Conservation (phyloP, 768 basidiomycete genomes). For the Tulasnella sp. region DNA sequence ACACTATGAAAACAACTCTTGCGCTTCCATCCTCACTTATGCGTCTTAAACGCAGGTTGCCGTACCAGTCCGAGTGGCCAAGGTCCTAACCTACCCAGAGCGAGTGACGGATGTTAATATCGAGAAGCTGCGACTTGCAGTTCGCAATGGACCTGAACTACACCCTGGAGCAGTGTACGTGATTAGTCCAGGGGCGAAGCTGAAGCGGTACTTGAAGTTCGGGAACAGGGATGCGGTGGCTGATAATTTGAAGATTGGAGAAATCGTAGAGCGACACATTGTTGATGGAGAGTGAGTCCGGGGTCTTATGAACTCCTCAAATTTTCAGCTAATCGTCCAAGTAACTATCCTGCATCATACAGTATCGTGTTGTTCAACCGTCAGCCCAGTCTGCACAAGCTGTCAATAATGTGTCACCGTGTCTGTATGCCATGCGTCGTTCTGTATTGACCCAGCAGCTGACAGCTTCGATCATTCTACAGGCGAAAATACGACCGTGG, state of each 20-base stretch:
- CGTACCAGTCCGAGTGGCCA: slow-evolving; percentile 89
- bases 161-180: slow-evolving; percentile 97
- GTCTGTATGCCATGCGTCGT: slow-evolving; percentile 32
- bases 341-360: no score
- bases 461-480: neutral
- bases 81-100: slow-evolving; percentile 92
- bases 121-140: slow-evolving; percentile 55
- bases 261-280: slow-evolving; percentile 90
- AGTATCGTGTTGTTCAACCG: slow-evolving; percentile 93
- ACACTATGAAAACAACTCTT: neutral
- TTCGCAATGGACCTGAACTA: slow-evolving; percentile 78
- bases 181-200: slow-evolving; percentile 56
- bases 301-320: no score
- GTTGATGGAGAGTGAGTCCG: slow-evolving; percentile 68
- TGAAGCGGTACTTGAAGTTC: slow-evolving; percentile 85
- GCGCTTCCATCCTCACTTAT: neutral
- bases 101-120: slow-evolving; percentile 89
- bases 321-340: no score
- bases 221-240: slow-evolving; percentile 62
- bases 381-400: slow-evolving; percentile 96
- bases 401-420: slow-evolving; percentile 98
- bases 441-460: neutral
- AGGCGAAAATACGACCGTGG: slow-evolving; percentile 93
- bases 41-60: slow-evolving; percentile 42
- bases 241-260: slow-evolving; percentile 72